Percentiles rank a stretch among this genome's conserved stretches.
These are phyloP conservation scores for Xylariales sp. DNA, from an alignment of 2,329 filamentous ascomycete species.

Conservation along the genomic window DNA sequence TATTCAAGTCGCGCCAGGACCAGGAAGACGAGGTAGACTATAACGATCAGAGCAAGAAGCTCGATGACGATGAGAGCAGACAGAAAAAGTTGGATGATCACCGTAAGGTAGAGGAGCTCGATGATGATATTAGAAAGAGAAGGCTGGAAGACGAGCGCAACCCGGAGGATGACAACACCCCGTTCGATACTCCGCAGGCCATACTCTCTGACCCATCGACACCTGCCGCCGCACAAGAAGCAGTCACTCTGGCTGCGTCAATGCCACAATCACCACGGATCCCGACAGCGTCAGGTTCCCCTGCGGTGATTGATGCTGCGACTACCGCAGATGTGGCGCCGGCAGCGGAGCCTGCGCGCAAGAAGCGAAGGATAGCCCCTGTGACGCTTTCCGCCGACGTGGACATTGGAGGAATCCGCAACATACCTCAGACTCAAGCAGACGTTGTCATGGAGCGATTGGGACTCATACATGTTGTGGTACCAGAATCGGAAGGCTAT, in stretches of 20 bases:
- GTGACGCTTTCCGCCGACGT: slow-evolving; percentile 16
- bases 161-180: not conserved
- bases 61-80: too few relatives aligned
- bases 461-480: not conserved
- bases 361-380: slow-evolving; percentile 23
- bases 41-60: too few relatives aligned
- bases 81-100: too few relatives aligned
- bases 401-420: slow-evolving; percentile 14
- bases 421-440: slow-evolving; percentile 20
- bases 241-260: not conserved
- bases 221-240: not conserved
- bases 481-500: slow-evolving; percentile 11
- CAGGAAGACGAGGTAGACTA: slow-evolving; percentile 4
- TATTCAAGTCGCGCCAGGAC: slow-evolving; percentile 16
- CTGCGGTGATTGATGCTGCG: not conserved
- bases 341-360: slow-evolving; percentile 8
- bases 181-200: not conserved
- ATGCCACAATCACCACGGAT: not conserved
- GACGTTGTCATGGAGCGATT: slow-evolving; percentile 13
- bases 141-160: slow-evolving; percentile 8
- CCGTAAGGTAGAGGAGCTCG: not conserved
- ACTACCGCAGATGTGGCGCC: not conserved
- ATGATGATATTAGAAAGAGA: slow-evolving; percentile 7
- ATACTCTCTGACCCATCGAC: not conserved
- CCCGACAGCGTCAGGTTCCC: not conserved